Base-by-base conservation (phyloP, 2,329 filamentous ascomycete species). In the Hymenoscyphus linearis region DNA sequence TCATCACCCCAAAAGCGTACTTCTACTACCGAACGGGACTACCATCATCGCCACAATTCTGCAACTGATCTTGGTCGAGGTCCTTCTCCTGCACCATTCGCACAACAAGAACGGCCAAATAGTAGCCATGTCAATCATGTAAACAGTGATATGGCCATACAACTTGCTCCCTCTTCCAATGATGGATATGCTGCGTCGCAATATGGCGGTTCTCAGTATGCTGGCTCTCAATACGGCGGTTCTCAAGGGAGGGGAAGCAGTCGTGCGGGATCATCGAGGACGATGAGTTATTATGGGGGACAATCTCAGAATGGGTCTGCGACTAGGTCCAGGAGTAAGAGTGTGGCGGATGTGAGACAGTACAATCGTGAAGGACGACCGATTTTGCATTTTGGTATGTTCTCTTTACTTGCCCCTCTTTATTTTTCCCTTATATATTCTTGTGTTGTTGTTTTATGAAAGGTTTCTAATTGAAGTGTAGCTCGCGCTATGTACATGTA, bases 401-500 rank as follows among this genome's bases (percentile, higher is more conserved):
- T 59, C 6, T 40, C 22, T 3, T 22, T 50, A 52, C n/a, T n/a
- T n/a, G n/a, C n/a, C n/a, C n/a, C 53, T 58, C 62, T 27, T 4
- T 31, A 31, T 6, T 10, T 6, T 10, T 7, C 7, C 25, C 18
- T 59, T n/a, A n/a, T n/a, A n/a, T n/a, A n/a, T n/a, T n/a, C n/a
- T n/a, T n/a, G n/a, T n/a, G n/a, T n/a, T n/a, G n/a, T n/a, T n/a
- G n/a, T n/a, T n/a, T n/a, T n/a, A n/a, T n/a, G n/a, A n/a, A n/a
- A n/a, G 31, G 9, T 65, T 62, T 53, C 70, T 74, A 67, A 70
- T 62, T 16, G 13, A 25, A 55, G 50, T 64, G 44, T 69, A 98
- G 95, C 95, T 59, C 90, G 93, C 50, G 93, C 95, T 27, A 82
- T 97, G 79, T 99, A 98, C 76, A 86, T 91, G 79, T 99, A 99